Base-by-base conservation (phyloP, 768 basidiomycete species). In the Myochromella boudieri region DNA sequence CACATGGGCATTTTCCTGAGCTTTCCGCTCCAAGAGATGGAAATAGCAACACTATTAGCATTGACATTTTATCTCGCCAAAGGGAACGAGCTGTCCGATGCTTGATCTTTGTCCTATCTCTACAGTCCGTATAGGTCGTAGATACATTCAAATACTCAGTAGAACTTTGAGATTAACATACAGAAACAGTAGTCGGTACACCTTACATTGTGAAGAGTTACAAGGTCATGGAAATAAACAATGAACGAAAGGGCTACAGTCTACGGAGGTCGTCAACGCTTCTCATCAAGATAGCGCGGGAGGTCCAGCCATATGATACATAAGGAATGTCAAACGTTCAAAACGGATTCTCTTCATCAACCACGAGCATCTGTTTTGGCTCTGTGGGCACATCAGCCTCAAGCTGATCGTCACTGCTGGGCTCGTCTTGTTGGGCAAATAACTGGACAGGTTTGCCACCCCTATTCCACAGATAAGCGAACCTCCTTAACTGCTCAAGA, bases 301-400 rank as follows among this genome's bases (percentile, higher is more conserved):
- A 46, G 42, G 43, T 50, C 60, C 58, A 60, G 60, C 58, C 59
- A 42, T 18, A 46, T 52, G 55, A 40, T 42, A 44, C 54, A 47
- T 27, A 44, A 15, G 33, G 42, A 55, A 31, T 41, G 38, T 31
- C 22, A 20, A 39, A n/a, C 15, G 10, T 51, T 68, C 68, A 83
- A 68, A 91, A 91, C 15, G 88, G 88, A 58, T 88, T 91, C 61
- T 84, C 81, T 43, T 83, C 85, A 55, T 81, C 80, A 45, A 68
- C 66, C 42, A 68, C 71, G 57, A 72, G 69, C 54, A 61, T 67
- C 41, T 59, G 68, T 37, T 62, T 66, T 28, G 56, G 59, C 48
- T 68, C 58, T 25, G 59, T 58, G 40, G 54, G 25, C 27, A 61
- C 53, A 34, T 56, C 44, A 34, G 58, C 67, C 12, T 53, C 56